These are phyloP conservation scores for Ceratocystis harringtonii DNA, from an alignment of 2,329 filamentous ascomycete genomes.

Conservation along the genomic window DNA sequence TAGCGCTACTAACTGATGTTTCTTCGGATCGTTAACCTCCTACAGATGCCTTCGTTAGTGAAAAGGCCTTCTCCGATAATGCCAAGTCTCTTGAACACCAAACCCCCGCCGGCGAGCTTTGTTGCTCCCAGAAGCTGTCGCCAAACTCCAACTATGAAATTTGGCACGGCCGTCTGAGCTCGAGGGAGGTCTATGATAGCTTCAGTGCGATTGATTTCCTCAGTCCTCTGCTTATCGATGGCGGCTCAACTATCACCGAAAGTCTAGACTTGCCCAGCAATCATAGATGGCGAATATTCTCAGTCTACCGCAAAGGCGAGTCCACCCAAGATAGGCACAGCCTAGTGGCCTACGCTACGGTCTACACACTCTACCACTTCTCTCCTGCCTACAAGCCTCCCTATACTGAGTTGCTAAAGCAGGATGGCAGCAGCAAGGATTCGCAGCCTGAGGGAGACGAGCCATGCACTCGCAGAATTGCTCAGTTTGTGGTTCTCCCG, in stretches of 20 bases:
- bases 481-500: conserved; percentile 83
- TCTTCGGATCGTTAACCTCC: conserved; percentile 7
- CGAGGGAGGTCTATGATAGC: conserved; percentile 53
- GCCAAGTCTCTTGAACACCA: neutral
- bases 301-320: conserved; percentile 49
- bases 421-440: conserved; percentile 16
- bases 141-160: conserved; percentile 49
- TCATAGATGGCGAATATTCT: conserved; percentile 52
- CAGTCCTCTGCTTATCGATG: conserved; percentile 80
- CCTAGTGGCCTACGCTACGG: conserved; percentile 78
- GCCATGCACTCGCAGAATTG: conserved; percentile 68
- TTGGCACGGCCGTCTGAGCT: conserved; percentile 62
- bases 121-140: neutral
- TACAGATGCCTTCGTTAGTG: conserved; percentile 51
- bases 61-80: conserved; percentile 41
- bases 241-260: conserved; percentile 56
- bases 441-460: conserved; percentile 6
- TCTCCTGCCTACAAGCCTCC: conserved; percentile 30
- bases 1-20: conserved; percentile 40
- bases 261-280: conserved; percentile 42
- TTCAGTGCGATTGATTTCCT: conserved; percentile 72
- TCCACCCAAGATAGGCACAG: conserved; percentile 39
- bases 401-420: neutral
- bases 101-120: conserved; percentile 11
- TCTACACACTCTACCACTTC: conserved; percentile 70